A percentile compares a stretch with the other conserved stretches of the same genome.
phyloP scores from a whole-genome alignment of 2,329 filamentous ascomycete genomes.

The Venturia oleaginea region DNA sequence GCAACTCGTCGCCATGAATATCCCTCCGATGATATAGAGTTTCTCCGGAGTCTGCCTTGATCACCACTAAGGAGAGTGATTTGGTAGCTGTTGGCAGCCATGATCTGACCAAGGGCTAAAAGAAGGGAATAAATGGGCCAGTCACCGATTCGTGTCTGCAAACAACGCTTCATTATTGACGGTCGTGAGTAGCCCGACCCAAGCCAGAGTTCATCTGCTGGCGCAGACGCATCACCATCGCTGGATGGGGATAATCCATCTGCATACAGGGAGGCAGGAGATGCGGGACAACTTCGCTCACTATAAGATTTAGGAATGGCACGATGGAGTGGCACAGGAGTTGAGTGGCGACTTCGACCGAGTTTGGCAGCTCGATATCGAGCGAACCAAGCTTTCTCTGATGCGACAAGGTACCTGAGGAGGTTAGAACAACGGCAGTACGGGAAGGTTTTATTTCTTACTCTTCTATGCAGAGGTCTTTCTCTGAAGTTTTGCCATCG shows the following conservation, averaged over 20 bases:
- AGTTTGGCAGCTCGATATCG: conserved; percentile 27
- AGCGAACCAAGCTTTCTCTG: conserved; percentile 60
- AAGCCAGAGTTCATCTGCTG: conserved; percentile 18
- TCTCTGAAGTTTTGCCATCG: conserved; percentile 44
- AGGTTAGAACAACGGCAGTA: background rate
- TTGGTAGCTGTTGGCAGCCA: conserved; percentile 58
- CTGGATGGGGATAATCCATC: background rate
- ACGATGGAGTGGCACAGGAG: background rate
- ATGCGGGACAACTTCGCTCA: background rate
- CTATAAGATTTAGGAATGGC: background rate
- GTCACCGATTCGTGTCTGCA: conserved; percentile 44
- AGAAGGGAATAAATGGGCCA: conserved; percentile 57
- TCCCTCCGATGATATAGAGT: conserved; percentile 51
- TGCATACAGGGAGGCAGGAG: background rate
- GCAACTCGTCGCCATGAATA: conserved; percentile 49
- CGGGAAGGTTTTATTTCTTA: conserved; percentile 21
- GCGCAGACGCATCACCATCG: background rate
- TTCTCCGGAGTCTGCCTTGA: conserved; percentile 49
- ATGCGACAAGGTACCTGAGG: conserved; percentile 43
- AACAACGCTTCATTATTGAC: conserved; percentile 18
- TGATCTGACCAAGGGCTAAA: conserved; percentile 53
- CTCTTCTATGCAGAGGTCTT: conserved; percentile 54
- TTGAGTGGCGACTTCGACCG: background rate
- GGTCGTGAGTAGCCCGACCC: conserved; percentile 19
- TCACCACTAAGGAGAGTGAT: conserved; percentile 58